phyloP scores from a whole-genome alignment of 140 eudicot species.

The Erigeron philadelphicus region DNA sequence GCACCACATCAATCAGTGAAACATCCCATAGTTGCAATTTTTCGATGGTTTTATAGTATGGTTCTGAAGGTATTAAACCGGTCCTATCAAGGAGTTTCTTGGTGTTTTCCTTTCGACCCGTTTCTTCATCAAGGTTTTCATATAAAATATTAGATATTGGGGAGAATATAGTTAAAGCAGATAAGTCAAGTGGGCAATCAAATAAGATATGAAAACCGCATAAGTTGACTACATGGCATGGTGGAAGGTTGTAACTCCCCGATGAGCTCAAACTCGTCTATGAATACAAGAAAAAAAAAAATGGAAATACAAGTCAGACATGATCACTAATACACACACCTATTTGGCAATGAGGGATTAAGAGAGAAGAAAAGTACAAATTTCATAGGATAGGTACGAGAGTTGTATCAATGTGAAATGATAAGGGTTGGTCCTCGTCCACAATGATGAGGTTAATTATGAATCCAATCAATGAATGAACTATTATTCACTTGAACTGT shows the following conservation, averaged over 20 bases:
- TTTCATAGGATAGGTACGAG: too few species aligned
- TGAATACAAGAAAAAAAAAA: neutral
- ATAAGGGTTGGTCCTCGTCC: too few species aligned
- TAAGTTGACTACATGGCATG: constrained; percentile 60
- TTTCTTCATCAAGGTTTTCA: constrained; percentile 16
- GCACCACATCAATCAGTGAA: constrained; percentile 62
- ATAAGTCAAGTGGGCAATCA: constrained; percentile 91
- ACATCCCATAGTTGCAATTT: constrained; percentile 54
- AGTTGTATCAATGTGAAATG: too few species aligned
- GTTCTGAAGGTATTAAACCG: constrained; percentile 50
- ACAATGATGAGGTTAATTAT: too few species aligned
- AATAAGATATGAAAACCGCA: constrained; percentile 59
- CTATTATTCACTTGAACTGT: too few species aligned
- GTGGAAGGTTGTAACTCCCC: constrained; percentile 60
- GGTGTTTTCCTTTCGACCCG: constrained; percentile 31
- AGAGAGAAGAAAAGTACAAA: too few species aligned
- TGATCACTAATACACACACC: too few species aligned
- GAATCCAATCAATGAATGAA: too few species aligned
- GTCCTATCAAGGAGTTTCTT: constrained; percentile 40
- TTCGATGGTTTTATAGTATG: constrained; percentile 55
- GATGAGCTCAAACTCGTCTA: constrained; percentile 81
- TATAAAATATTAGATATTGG: constrained; percentile 40
- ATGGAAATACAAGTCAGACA: too few species aligned
- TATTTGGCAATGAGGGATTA: too few species aligned
- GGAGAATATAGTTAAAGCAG: constrained; percentile 56